Percentiles rank a stretch among this genome's conserved stretches.
These are phyloP conservation scores for Ceratobasidium sp. DNA, from an alignment of 1,284 basidiomycete species.

Conservation along the genomic window DNA sequence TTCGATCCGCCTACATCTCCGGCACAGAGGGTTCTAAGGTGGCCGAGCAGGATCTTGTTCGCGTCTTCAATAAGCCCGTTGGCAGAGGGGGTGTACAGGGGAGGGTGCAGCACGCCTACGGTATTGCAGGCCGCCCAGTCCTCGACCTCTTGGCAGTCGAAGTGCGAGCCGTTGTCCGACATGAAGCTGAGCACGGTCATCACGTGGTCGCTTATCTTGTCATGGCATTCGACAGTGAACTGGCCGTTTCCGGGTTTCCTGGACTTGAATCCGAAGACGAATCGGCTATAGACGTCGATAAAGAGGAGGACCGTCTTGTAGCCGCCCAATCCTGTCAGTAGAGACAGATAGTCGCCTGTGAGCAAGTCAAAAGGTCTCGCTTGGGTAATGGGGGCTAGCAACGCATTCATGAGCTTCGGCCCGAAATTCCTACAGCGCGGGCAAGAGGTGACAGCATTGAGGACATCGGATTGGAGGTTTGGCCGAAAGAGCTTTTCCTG, in stretches of 20 bases:
- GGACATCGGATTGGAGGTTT: too few relatives aligned
- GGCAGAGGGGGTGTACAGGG: conserved; percentile 56
- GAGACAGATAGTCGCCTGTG: conserved; percentile 37
- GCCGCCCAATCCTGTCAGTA: conserved; percentile 15
- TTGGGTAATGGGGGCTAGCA: conserved; percentile 37
- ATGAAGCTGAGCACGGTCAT: conserved; percentile 51
- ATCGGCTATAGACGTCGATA: conserved; percentile 34
- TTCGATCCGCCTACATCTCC: conserved; percentile 50
- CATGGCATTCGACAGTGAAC: conserved; percentile 48
- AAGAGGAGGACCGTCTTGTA: conserved; percentile 38
- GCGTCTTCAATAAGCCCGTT: conserved; percentile 54
- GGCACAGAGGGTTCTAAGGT: conserved; percentile 51
- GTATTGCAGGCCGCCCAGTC: conserved; percentile 49
- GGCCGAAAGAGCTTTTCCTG: too few relatives aligned
- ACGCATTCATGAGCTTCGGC: too few relatives aligned
- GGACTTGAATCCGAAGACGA: conserved; percentile 37
- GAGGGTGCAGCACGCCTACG: conserved; percentile 47
- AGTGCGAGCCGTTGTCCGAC: conserved; percentile 55
- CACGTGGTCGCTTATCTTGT: conserved; percentile 48
- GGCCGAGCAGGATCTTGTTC: conserved; percentile 51
- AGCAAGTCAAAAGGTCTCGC: conserved; percentile 36
- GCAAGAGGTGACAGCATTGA: too few relatives aligned
- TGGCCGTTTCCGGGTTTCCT: conserved; percentile 48
- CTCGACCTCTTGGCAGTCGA: conserved; percentile 52
- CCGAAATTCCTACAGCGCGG: too few relatives aligned